These are phyloP conservation scores for Candida piceae DNA, from an alignment of 805 yeast species.

Conservation along the genomic window DNA sequence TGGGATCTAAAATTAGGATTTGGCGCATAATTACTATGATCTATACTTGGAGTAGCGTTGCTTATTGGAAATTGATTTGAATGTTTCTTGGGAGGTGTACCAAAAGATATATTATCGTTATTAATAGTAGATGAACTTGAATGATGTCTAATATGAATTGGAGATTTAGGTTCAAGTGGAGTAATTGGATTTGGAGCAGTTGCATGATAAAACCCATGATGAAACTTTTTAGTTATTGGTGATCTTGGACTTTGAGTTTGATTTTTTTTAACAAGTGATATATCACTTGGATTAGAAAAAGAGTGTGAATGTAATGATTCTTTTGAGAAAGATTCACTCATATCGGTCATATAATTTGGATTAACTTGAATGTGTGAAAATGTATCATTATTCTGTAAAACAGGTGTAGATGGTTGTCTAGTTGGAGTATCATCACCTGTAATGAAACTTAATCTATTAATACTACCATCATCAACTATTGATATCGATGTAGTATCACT, in stretches of 20 bases:
- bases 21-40: no score
- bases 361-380: slow-evolving; percentile 6
- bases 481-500: neutral
- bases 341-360: slow-evolving; percentile 7
- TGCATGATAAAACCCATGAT: slow-evolving; percentile 17
- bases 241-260: slow-evolving; percentile 14
- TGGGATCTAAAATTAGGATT: no score
- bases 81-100: no score
- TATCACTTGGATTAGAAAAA: slow-evolving; percentile 23
- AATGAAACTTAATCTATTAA: neutral
- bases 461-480: neutral
- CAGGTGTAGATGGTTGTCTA: neutral
- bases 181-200: slow-evolving; percentile 14
- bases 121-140: no score
- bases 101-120: no score
- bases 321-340: neutral
- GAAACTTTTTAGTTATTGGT: slow-evolving; percentile 20
- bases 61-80: no score
- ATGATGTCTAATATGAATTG: neutral
- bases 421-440: slow-evolving; percentile 3
- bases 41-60: no score
- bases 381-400: neutral
- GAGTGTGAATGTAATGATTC: slow-evolving; percentile 20
- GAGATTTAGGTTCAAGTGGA: slow-evolving; percentile 8
- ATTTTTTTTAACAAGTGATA: slow-evolving; percentile 4